Conservation (phyloP, 2,329 filamentous ascomycete genomes). For the Phialocephala subalpina region DNA sequence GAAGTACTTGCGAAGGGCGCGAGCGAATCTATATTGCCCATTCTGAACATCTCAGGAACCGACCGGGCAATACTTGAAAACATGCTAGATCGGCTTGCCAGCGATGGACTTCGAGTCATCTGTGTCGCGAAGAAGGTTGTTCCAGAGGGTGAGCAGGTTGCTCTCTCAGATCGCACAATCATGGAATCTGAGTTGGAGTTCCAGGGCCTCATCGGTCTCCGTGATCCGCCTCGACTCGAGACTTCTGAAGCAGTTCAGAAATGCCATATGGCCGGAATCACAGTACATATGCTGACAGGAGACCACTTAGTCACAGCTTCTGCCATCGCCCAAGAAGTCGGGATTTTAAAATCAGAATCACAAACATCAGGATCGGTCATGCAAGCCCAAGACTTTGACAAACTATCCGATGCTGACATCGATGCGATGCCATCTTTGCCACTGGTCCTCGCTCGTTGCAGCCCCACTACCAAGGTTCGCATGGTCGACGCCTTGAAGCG, state of each 20-base stretch:
- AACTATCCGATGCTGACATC: conserved; percentile 67
- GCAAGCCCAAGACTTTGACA: conserved; percentile 69
- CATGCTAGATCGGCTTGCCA: conserved; percentile 63
- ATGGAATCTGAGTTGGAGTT: conserved; percentile 68
- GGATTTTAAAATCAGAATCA: conserved; percentile 55
- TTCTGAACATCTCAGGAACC: conserved; percentile 54
- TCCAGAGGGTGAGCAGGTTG: conserved; percentile 40
- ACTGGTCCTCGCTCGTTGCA: conserved; percentile 74
- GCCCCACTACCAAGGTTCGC: conserved; percentile 75
- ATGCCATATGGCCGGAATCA: conserved; percentile 68
- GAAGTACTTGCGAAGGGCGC: conserved; percentile 66
- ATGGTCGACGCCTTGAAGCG: conserved; percentile 79
- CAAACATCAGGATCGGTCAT: conserved; percentile 56
- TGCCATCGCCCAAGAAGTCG: conserved; percentile 71
- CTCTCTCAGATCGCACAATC: conserved; percentile 55
- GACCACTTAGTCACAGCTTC: conserved; percentile 74
- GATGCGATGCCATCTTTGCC: conserved; percentile 68
- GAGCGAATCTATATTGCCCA: conserved; percentile 61
- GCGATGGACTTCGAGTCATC: conserved; percentile 72
- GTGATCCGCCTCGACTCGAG: conserved; percentile 75
- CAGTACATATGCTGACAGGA: conserved; percentile 75
- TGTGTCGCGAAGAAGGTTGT: conserved; percentile 66
- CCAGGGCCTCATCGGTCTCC: conserved; percentile 75
- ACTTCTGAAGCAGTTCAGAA: conserved; percentile 66
- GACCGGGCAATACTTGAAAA: conserved; percentile 58